phyloP scores from a whole-genome alignment of 495 filamentous ascomycete species.

The Podospora sp. region DNA sequence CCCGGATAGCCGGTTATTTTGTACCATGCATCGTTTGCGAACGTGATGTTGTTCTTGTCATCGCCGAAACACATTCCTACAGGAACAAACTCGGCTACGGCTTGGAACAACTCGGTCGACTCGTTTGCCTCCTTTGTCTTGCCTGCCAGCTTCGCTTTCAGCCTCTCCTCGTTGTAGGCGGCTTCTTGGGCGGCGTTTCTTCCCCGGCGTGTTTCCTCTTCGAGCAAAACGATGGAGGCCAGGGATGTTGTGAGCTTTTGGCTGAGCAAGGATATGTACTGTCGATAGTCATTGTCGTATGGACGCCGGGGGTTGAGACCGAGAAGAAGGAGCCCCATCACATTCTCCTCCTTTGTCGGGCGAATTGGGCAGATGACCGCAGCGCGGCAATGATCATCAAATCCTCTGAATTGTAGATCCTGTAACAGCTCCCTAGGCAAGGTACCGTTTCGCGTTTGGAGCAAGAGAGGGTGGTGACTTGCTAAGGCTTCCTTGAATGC shows the following conservation, averaged over 20 bases:
- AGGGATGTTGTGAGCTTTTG: constrained; percentile 65
- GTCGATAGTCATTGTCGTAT: constrained; percentile 68
- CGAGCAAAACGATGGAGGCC: constrained; percentile 65
- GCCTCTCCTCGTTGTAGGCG: constrained; percentile 59
- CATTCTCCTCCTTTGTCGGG: constrained; percentile 57
- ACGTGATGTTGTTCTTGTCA: constrained; percentile 58
- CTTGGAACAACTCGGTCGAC: constrained; percentile 65
- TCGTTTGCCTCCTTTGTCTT: constrained; percentile 65
- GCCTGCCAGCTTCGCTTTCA: constrained; percentile 61
- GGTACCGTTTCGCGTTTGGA: constrained; percentile 57
- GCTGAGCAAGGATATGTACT: constrained; percentile 63
- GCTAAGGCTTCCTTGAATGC: constrained; percentile 60
- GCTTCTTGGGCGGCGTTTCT: constrained; percentile 61
- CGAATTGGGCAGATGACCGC: constrained; percentile 65
- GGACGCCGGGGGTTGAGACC: constrained; percentile 65
- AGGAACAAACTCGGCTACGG: constrained; percentile 69
- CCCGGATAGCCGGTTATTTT: constrained; percentile 39
- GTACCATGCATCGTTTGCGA: constrained; percentile 67
- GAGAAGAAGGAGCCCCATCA: constrained; percentile 61
- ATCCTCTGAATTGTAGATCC: constrained; percentile 61
- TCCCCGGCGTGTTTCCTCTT: constrained; percentile 64
- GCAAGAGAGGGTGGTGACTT: constrained; percentile 53
- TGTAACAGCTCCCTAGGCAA: constrained; percentile 54
- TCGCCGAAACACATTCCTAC: constrained; percentile 70
- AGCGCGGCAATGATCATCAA: constrained; percentile 58